phyloP scores from a whole-genome alignment of 176 grass and related monocot genomes.

The Paspalum vaginatum region DNA sequence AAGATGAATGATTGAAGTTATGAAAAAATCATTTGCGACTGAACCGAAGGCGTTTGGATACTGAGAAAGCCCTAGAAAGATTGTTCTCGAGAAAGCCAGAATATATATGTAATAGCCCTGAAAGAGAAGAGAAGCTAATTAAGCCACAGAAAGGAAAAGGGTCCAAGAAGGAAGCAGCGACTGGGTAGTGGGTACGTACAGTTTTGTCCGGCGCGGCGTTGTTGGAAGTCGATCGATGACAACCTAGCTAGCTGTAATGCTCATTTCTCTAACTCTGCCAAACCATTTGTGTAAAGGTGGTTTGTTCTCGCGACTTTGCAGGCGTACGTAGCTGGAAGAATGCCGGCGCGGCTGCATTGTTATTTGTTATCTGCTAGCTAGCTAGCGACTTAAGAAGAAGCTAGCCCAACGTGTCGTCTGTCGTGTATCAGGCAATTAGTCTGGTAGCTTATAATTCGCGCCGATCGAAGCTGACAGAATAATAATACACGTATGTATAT shows the following conservation, averaged over 20 bases:
- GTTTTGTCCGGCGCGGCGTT: slow-evolving; percentile 6
- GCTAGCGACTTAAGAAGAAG: not conserved
- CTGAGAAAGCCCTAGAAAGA: slow-evolving; percentile 1
- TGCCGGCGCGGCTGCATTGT: slow-evolving; percentile 1
- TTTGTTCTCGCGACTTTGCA: not conserved
- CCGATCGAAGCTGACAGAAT: not conserved
- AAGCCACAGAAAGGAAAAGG: too few relatives aligned
- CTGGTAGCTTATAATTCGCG: not conserved
- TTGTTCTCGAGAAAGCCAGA: not conserved
- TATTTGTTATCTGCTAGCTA: not conserved
- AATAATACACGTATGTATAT: not conserved
- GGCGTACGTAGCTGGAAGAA: slow-evolving; percentile 30
- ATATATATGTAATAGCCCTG: not conserved
- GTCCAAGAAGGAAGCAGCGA: not conserved
- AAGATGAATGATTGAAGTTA: too few relatives aligned
- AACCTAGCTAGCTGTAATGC: not conserved
- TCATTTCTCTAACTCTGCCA: slow-evolving; percentile 8
- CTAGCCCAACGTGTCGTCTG: slow-evolving; percentile 23
- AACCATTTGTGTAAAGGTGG: slow-evolving; percentile 13
- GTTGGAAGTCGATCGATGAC: slow-evolving; percentile 14
- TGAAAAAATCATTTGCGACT: too few relatives aligned
- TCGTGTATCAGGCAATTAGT: not conserved
- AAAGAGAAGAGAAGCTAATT: not conserved
- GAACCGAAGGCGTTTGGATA: too few relatives aligned
- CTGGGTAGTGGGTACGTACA: not conserved